Evolutionary conservation across 2,329 filamentous ascomycete species (phyloP).

Genomic region (Phaeophleospora eucalypticola): DNA sequence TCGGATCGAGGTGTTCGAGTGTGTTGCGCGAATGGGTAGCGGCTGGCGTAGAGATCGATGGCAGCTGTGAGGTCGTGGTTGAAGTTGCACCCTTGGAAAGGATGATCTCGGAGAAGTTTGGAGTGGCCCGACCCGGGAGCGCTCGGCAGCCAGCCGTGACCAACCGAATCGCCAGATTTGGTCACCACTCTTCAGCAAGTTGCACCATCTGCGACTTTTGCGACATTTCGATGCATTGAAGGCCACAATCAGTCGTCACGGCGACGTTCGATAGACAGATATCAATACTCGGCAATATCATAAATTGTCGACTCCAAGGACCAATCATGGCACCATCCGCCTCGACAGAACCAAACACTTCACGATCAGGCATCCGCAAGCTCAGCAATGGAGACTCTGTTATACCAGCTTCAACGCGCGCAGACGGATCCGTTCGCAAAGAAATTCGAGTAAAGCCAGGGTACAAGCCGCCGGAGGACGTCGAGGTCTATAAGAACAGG

Average conservation of each 20-base stretch:
- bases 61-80: background rate
- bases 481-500: conserved; percentile 92
- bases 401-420: conserved; percentile 79
- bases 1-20: background rate
- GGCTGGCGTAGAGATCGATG: background rate
- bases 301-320: too few species aligned
- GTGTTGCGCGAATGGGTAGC: background rate
- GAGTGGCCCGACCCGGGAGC: too few species aligned
- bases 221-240: background rate
- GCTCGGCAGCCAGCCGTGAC: too few species aligned
- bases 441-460: conserved; percentile 93
- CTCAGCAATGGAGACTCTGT: conserved; percentile 72
- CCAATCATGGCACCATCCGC: conserved; percentile 41
- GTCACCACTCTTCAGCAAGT: too few species aligned
- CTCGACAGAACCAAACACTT: conserved; percentile 5
- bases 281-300: background rate
- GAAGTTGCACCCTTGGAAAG: background rate
- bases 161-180: too few species aligned
- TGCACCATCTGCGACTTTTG: too few species aligned
- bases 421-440: conserved; percentile 87
- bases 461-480: conserved; percentile 90
- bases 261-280: background rate
- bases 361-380: conserved; percentile 60
- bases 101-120: background rate
- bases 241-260: background rate